Conservation (phyloP, 1,139 yeast genomes). For the Suhomyces anneliseae region DNA sequence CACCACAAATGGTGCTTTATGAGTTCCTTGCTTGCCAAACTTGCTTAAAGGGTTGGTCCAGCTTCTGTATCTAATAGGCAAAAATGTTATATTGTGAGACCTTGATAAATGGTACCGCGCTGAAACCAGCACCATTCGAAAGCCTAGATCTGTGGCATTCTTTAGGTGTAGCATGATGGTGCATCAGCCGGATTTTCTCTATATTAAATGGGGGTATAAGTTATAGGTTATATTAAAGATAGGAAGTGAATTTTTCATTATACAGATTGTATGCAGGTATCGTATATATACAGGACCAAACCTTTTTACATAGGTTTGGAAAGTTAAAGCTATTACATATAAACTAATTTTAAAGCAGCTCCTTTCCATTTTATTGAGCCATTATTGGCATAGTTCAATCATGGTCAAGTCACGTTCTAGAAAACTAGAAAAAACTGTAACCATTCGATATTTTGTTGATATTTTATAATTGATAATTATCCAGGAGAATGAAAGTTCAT, state of each 20-base stretch:
- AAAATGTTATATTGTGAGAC: background rate
- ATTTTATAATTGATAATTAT: no score
- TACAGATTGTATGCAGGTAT: constrained; percentile 3
- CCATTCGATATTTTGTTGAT: no score
- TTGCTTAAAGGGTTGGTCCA: constrained; percentile 25
- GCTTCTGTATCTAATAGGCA: constrained; percentile 1
- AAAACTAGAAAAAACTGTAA: no score
- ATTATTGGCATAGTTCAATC: no score
- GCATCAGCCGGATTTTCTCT: background rate
- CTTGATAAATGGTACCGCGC: background rate
- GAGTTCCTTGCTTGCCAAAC: constrained; percentile 10
- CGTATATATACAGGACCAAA: no score
- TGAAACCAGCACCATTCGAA: constrained; percentile 1
- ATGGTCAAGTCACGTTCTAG: no score
- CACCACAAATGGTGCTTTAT: background rate
- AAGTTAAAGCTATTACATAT: no score
- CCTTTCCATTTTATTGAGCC: no score
- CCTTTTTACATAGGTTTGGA: no score
- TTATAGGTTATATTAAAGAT: background rate
- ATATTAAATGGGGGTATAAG: background rate
- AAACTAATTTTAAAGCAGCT: no score
- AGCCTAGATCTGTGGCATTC: background rate
- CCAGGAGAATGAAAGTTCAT: background rate
- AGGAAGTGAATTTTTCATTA: constrained; percentile 1
- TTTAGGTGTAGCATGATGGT: background rate